Base-by-base conservation (phyloP, 345 rosid species). In the Citrus inodora region DNA sequence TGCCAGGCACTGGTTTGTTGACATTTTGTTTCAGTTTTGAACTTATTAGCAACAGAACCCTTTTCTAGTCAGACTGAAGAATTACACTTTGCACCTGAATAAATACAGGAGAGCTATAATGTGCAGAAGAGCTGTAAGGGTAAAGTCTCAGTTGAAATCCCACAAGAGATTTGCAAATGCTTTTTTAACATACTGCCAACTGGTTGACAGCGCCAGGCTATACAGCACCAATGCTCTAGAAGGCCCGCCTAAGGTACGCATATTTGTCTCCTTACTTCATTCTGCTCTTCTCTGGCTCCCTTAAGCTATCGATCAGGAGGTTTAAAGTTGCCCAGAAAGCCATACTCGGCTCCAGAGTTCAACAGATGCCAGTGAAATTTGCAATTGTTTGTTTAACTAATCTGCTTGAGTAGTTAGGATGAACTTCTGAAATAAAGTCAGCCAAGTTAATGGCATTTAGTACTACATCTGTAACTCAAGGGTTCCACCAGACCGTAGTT, bases 161-260 rank as follows among this genome's bases (percentile, higher is more conserved):
- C 99, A 94, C 88, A 91, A 91, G 88, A 84, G 98, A 78, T 96
- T 94, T 84, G 99, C 97, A 24, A 83, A 81, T 75, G 94, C 97
- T 42, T 94, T 94, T 84, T 80, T 84, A 67, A 90, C 93, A 71
- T 94, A 96, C 76, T 91, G 97, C 82, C 85, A 85, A 66, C 86
- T 94, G 67, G 99, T 94, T 51, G 99, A 96, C 69, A 88, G 68
- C 80, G 99, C 98, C 37, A 87, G 95, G 79, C 90, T 96, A 42
- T 96, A 94, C 61, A 83, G 93, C 86, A 92, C 98, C 71, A 96
- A 96, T 74, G 86, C 90, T 6, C 83, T 91, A 1, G 95, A 90
- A 74, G 97, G 95, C 75, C 89, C 97, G 0, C 98, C 98, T 25
- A 89, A 84, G 95, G 98, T 95, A 77, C 55, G 4, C 5, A 27